phyloP scores from a whole-genome alignment of 768 basidiomycete genomes.

The Boletus sp. region DNA sequence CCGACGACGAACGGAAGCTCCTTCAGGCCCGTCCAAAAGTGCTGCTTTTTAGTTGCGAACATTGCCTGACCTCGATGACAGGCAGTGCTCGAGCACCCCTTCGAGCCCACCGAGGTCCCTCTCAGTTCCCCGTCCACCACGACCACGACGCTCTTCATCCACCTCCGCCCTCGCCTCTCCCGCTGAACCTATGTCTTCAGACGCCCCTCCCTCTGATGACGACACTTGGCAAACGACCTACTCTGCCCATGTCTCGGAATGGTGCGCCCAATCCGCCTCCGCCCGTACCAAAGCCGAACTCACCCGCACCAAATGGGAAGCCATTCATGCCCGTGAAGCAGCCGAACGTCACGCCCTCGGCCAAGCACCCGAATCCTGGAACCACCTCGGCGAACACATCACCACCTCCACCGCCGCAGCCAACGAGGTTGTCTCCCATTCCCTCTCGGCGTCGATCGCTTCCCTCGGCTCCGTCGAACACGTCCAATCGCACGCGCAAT shows the following conservation, averaged over 20 bases:
- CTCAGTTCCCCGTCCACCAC: constrained; percentile 10
- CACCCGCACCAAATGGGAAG: constrained; percentile 71
- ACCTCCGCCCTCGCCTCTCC: background rate
- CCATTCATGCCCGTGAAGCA: constrained; percentile 44
- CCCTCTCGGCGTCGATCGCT: constrained; percentile 19
- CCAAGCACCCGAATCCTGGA: constrained; percentile 21
- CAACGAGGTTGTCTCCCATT: constrained; percentile 12
- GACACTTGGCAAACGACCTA: constrained; percentile 68
- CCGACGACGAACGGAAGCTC: constrained; percentile 22
- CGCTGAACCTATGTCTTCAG: background rate
- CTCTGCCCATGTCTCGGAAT: constrained; percentile 62
- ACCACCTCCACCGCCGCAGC: constrained; percentile 21
- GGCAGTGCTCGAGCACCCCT: constrained; percentile 28
- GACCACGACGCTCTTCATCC: background rate
- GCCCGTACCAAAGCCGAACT: constrained; percentile 74
- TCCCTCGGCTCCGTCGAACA: constrained; percentile 20
- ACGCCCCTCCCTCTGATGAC: constrained; percentile 20
- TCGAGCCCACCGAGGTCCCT: constrained; percentile 25
- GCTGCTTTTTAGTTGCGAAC: background rate
- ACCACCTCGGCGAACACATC: constrained; percentile 29
- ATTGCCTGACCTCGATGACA: background rate
- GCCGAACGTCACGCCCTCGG: constrained; percentile 42
- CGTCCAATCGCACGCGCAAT: constrained; percentile 22
- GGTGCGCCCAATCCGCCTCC: constrained; percentile 71
- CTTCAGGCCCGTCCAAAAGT: constrained; percentile 19